Evolutionary conservation across 2,329 filamentous ascomycete species (phyloP).

Genomic region (Claviceps lovelessii): DNA sequence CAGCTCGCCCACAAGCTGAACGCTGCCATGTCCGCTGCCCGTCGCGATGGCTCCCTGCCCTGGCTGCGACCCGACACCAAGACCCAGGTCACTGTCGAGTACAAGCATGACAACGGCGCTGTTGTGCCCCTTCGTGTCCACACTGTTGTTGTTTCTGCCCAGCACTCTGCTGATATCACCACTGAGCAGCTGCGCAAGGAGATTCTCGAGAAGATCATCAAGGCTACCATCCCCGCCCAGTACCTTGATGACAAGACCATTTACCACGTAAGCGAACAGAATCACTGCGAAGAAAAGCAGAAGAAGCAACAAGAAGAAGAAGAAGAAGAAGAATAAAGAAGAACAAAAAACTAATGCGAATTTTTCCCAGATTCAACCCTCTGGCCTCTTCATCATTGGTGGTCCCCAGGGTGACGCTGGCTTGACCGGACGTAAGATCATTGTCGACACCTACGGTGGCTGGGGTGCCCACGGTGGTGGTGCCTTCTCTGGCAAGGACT

Average conservation of each 20-base stretch:
- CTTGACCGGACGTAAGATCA: slow-evolving; percentile 97
- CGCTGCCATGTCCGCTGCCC: slow-evolving; percentile 79
- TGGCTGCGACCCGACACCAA: slow-evolving; percentile 99
- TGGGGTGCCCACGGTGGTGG: slow-evolving; percentile 99
- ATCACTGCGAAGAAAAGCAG: neutral
- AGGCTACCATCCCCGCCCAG: slow-evolving; percentile 81
- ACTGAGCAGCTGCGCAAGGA: slow-evolving; percentile 88
- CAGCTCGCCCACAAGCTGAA: slow-evolving; percentile 95
- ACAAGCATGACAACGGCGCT: slow-evolving; percentile 88
- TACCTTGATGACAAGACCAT: slow-evolving; percentile 86
- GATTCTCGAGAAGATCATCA: slow-evolving; percentile 94
- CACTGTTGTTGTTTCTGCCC: slow-evolving; percentile 91
- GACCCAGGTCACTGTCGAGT: slow-evolving; percentile 98
- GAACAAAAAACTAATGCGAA: neutral
- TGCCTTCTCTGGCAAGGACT: slow-evolving; percentile 99
- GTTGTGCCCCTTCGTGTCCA: slow-evolving; percentile 86
- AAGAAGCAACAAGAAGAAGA: too few species aligned
- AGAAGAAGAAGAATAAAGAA: neutral
- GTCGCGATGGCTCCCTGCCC: slow-evolving; percentile 71
- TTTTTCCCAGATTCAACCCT: slow-evolving; percentile 66
- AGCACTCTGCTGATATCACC: slow-evolving; percentile 77
- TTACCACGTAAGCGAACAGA: slow-evolving; percentile 60
- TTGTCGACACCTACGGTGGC: slow-evolving; percentile 98
- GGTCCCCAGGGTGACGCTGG: slow-evolving; percentile 97
- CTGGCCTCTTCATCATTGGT: slow-evolving; percentile 96